Conservation (phyloP, 2,329 filamentous ascomycete species). For the Phialophora chinensis region DNA sequence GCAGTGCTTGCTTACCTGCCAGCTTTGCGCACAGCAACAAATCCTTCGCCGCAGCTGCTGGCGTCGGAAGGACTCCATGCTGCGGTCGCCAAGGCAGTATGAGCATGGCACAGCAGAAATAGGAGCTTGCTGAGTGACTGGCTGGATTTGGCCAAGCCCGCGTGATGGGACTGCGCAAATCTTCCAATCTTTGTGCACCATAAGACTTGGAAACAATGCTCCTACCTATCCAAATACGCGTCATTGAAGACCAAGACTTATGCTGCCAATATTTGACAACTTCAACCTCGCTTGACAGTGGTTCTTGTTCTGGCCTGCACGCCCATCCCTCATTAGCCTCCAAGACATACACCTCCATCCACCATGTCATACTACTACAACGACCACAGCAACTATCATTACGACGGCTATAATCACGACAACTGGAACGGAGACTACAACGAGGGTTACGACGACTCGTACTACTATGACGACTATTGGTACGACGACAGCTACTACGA, state of each 20-base stretch:
- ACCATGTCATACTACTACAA: not conserved
- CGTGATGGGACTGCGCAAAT: too few relatives aligned
- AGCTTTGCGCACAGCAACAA: not conserved
- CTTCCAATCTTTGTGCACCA: not conserved
- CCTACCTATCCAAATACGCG: not conserved
- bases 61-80: not conserved
- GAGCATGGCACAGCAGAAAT: not conserved
- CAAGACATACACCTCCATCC: not conserved
- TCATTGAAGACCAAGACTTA: not conserved
- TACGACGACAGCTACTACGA: slow-evolving; percentile 1
- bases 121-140: not conserved
- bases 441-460: slow-evolving; percentile 7
- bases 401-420: not conserved
- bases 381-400: not conserved
- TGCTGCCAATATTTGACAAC: not conserved
- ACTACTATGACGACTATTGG: slow-evolving; percentile 14
- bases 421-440: not conserved
- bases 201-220: not conserved
- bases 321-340: not conserved
- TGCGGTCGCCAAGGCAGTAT: not conserved
- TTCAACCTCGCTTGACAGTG: not conserved
- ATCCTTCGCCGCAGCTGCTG: not conserved
- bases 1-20: not conserved
- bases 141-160: too few relatives aligned
- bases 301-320: not conserved